A percentile compares a stretch with the other conserved stretches of the same genome.
Conservation (phyloP, 805 yeast species). For the Sungouiella thailandica region DNA sequence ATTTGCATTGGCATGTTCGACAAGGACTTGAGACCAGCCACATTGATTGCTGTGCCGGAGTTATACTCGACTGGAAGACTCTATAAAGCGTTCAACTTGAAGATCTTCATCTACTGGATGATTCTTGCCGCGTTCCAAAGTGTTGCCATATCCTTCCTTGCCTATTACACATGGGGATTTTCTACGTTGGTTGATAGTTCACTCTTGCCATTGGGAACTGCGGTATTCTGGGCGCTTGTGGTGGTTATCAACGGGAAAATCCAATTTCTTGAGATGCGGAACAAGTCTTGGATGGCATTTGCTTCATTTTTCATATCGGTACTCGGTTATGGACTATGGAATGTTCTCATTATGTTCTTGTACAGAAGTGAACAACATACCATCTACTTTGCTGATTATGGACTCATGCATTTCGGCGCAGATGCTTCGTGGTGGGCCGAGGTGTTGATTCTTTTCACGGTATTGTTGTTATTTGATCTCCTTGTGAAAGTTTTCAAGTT, state of each 20-base stretch:
- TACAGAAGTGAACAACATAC: conserved; percentile 48
- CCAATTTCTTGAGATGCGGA: conserved; percentile 76
- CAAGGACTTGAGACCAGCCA: conserved; percentile 82
- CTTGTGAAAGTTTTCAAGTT: conserved; percentile 52
- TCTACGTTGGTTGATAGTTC: conserved; percentile 66
- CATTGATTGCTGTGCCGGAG: conserved; percentile 88
- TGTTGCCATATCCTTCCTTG: conserved; percentile 61
- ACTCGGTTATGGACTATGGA: conserved; percentile 86
- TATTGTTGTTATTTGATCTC: conserved; percentile 66
- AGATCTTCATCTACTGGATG: conserved; percentile 74
- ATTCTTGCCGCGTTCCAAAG: conserved; percentile 69
- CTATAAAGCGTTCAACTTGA: conserved; percentile 68
- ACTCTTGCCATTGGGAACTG: conserved; percentile 75
- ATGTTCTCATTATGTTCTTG: conserved; percentile 66
- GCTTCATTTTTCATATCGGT: conserved; percentile 66
- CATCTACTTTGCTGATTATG: conserved; percentile 68
- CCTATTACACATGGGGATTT: conserved; percentile 68
- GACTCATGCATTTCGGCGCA: conserved; percentile 69
- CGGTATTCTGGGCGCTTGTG: conserved; percentile 68
- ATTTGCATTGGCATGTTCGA: conserved; percentile 93
- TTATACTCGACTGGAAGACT: conserved; percentile 73
- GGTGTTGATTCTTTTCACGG: conserved; percentile 47
- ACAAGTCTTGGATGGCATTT: conserved; percentile 61
- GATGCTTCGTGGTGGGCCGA: conserved; percentile 90
- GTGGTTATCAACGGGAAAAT: conserved; percentile 72